Evolutionary conservation across 441 rosid genomes (phyloP), one percentile per base, ranked within the genome.

Genomic region (California macrophylla): DNA sequence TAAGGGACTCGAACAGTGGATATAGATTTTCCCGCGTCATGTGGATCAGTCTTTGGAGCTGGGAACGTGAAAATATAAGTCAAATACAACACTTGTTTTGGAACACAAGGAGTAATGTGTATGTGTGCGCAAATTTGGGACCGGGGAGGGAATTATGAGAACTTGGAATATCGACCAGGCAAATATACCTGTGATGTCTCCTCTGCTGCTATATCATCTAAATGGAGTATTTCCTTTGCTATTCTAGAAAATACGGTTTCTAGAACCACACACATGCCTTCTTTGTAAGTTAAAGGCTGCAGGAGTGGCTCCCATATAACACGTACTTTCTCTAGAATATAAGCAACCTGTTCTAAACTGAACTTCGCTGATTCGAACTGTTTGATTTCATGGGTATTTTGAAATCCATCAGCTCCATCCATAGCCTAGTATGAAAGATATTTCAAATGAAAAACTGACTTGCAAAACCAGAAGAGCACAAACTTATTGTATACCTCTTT

Each of bases 181-280:
- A 20, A 60, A n/a, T 24, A 40, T 70, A 89, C 99, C 95, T 88
- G 93, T 74, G 88, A 81, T 68, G 99, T 92, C 82, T 95, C 99
- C 72, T 95, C 99, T 6, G 99, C 98, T 52, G 99, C 98, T 85
- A 95, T 84, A 76, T 95, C 99, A 77, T 95, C 99, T 70, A 95
- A 79, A 70, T 86, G 87, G 72, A 95, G 95, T 70, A 92, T 83
- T 76, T 95, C 96, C 80, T 69, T 83, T 9, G 85, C 63, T 56
- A 92, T 84, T 80, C 95, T 82, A 50, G 89, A 85, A 75, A 95
- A 86, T 58, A 92, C 91, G 0, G 96, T 89, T 67, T 92, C 98
- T 72, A 92, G 79, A 79, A 90, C 90, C n/a, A 73, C 67, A 70
- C 92, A 85, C 92, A 90, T 87, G 85, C 96, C 86, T 78, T 83